phyloP scores from a whole-genome alignment of 768 basidiomycete genomes.

The Auriscalpium vulgare region DNA sequence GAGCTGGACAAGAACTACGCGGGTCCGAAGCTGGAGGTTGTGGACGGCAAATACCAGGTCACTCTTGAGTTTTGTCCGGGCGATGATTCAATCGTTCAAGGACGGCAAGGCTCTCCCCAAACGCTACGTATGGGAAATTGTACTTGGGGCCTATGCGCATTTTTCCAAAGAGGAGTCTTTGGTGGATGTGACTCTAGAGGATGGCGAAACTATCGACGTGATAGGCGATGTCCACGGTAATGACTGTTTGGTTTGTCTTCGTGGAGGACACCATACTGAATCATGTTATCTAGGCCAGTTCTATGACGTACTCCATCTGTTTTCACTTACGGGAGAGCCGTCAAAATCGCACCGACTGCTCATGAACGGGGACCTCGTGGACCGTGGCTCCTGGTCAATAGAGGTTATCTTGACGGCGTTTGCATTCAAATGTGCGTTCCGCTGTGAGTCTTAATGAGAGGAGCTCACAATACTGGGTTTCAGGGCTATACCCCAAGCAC shows the following conservation, averaged over 20 bases:
- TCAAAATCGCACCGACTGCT: conserved; percentile 76
- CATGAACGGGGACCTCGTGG: conserved; percentile 95
- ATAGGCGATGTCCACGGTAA: conserved; percentile 94
- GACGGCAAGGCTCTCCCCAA: conserved; percentile 86
- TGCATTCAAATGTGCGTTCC: conserved; percentile 81
- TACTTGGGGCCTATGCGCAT: conserved; percentile 72
- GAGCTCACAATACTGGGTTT: conserved; percentile 9
- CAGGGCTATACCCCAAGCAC: conserved; percentile 84
- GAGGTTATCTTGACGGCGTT: conserved; percentile 91
- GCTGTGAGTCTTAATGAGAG: not conserved
- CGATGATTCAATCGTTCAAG: conserved; percentile 91
- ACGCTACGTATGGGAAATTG: conserved; percentile 93
- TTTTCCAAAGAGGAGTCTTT: conserved; percentile 76
- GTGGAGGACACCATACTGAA: not conserved
- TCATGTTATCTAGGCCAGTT: conserved; percentile 63
- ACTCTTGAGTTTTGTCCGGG: conserved; percentile 70
- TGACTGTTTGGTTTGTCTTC: no score
- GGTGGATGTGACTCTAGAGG: conserved; percentile 64
- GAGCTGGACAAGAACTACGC: conserved; percentile 64
- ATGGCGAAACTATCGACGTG: conserved; percentile 82
- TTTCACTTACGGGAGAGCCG: conserved; percentile 80
- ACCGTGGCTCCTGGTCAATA: conserved; percentile 92
- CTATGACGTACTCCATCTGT: conserved; percentile 87
- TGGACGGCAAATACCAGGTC: conserved; percentile 62
- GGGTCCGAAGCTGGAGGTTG: conserved; percentile 62